A percentile compares a stretch with the other conserved stretches of the same genome.
Conservation (phyloP, 352 stramenopile genomes). For the Pythium dissimile region DNA sequence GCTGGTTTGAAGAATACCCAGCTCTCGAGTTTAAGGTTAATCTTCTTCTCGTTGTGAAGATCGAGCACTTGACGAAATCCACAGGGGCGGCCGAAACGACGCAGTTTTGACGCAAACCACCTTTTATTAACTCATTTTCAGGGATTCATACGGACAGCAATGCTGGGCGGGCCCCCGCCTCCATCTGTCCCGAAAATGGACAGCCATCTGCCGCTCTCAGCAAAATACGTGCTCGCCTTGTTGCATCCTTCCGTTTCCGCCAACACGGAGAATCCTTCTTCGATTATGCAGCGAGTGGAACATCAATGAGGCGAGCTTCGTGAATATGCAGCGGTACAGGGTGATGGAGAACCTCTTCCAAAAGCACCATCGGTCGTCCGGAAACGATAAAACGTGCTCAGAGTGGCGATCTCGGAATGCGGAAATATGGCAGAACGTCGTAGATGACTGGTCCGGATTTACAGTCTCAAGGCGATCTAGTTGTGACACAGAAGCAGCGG, state of each 20-base stretch:
- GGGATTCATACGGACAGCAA: slow-evolving; percentile 18
- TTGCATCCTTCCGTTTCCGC: not conserved
- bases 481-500: too few species aligned
- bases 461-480: too few species aligned
- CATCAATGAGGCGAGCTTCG: not conserved
- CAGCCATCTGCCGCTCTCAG: not conserved
- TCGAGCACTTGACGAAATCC: too few species aligned
- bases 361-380: slow-evolving; percentile 6
- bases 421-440: slow-evolving; percentile 15
- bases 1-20: not conserved
- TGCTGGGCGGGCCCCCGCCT: slow-evolving; percentile 15
- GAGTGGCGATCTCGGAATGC: slow-evolving; percentile 18
- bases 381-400: slow-evolving; percentile 12
- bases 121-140: slow-evolving; percentile 5
- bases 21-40: not conserved
- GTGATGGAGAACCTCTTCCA: slow-evolving; percentile 11
- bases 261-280: not conserved
- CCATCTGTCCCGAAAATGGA: not conserved
- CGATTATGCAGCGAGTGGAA: not conserved
- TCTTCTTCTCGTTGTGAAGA: not conserved
- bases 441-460: not conserved
- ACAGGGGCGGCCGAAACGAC: not conserved
- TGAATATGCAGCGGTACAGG: slow-evolving; percentile 3
- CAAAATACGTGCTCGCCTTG: not conserved
- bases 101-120: not conserved